A percentile compares a stretch with the other conserved stretches of the same genome.
phyloP scores from a whole-genome alignment of 306 rosid genomes.

The Lablab purpureus region DNA sequence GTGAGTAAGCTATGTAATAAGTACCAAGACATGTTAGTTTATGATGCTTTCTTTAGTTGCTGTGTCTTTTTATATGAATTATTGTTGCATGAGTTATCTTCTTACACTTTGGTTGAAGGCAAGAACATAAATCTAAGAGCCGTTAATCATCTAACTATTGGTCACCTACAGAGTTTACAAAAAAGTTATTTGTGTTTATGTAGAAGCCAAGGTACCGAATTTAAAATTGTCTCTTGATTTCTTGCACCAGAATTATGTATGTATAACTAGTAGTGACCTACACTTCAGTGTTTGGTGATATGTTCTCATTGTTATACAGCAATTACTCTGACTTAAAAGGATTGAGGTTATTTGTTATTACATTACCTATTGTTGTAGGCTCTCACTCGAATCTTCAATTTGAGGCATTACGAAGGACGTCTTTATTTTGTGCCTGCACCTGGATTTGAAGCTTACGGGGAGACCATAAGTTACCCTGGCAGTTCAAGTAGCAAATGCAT shows the following conservation, averaged over 20 bases:
- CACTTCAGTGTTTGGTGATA: background rate
- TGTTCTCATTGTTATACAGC: background rate
- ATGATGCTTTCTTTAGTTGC: conserved; percentile 10
- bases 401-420: conserved; percentile 68
- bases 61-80: conserved; percentile 24
- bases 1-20: conserved; percentile 53
- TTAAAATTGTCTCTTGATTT: background rate
- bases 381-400: conserved; percentile 64
- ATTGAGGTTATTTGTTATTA: background rate
- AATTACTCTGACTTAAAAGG: background rate
- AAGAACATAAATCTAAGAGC: conserved; percentile 1
- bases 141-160: background rate
- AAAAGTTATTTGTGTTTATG: background rate
- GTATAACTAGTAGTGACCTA: background rate
- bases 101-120: background rate
- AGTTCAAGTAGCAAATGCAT: conserved; percentile 39
- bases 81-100: background rate
- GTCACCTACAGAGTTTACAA: background rate
- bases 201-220: background rate
- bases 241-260: background rate
- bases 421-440: conserved; percentile 84
- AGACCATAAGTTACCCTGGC: conserved; percentile 55
- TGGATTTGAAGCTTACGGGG: conserved; percentile 70
- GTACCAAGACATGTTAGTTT: conserved; percentile 24
- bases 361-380: conserved; percentile 54